Percentiles rank a stretch among this genome's conserved stretches.
These are phyloP conservation scores for Karstenula rhodostoma DNA, from an alignment of 2,329 filamentous ascomycete species.

Conservation along the genomic window DNA sequence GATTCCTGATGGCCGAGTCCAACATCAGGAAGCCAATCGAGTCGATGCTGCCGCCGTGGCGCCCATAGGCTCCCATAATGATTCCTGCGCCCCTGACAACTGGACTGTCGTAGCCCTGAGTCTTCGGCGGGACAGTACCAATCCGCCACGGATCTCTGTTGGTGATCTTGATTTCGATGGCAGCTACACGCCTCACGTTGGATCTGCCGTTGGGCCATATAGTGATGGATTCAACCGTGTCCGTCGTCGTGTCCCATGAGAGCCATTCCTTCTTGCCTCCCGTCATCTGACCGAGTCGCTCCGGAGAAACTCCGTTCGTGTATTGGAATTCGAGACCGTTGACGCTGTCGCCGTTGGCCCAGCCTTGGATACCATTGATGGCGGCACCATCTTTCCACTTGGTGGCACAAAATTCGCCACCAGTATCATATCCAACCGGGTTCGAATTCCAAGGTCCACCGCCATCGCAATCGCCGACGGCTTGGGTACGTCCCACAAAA, in stretches of 20 bases:
- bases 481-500: slow-evolving; percentile 4
- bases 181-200: slow-evolving; percentile 11
- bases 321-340: slow-evolving; percentile 16
- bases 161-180: slow-evolving; percentile 15
- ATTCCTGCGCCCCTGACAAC: slow-evolving; percentile 14
- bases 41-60: slow-evolving; percentile 13
- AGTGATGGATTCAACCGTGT: slow-evolving; percentile 13
- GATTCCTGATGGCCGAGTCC: slow-evolving; percentile 14
- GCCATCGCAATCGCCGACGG: slow-evolving; percentile 8
- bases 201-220: slow-evolving; percentile 13
- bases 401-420: slow-evolving; percentile 9
- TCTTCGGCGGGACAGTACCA: neutral
- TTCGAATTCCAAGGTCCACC: slow-evolving; percentile 12
- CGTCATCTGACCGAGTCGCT: slow-evolving; percentile 4
- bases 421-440: slow-evolving; percentile 11
- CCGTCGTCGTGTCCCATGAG: slow-evolving; percentile 10
- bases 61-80: slow-evolving; percentile 14
- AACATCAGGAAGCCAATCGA: slow-evolving; percentile 11
- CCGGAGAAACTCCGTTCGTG: slow-evolving; percentile 12
- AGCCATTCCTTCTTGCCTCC: slow-evolving; percentile 13
- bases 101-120: slow-evolving; percentile 14
- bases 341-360: slow-evolving; percentile 14
- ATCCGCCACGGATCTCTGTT: slow-evolving; percentile 9
- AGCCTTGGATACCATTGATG: slow-evolving; percentile 13
- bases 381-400: slow-evolving; percentile 14